Evolutionary conservation across 2,329 filamentous ascomycete species (phyloP).

Genomic region (Xylariaceae sp.): DNA sequence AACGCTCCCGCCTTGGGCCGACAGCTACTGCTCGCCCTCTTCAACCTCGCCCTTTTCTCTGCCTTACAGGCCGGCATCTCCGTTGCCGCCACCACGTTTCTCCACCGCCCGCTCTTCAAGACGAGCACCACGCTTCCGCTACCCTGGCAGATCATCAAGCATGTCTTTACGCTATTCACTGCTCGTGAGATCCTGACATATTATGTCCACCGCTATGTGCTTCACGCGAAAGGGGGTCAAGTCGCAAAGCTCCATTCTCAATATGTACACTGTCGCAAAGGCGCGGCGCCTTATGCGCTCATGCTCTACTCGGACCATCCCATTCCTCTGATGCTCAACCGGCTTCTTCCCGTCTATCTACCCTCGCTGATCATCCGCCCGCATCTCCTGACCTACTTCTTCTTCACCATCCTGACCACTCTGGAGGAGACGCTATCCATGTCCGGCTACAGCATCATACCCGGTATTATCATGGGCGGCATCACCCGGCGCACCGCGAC

Average conservation of each 20-base stretch:
- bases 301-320: constrained; percentile 66
- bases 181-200: constrained; percentile 62
- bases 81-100: constrained; percentile 29
- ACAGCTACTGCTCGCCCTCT: constrained; percentile 36
- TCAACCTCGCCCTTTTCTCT: constrained; percentile 42
- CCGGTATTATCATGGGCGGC: constrained; percentile 50
- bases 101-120: constrained; percentile 40
- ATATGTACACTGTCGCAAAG: constrained; percentile 46
- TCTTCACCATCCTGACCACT: constrained; percentile 59
- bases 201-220: constrained; percentile 64
- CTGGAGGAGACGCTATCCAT: constrained; percentile 63
- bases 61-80: constrained; percentile 39
- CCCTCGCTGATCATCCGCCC: constrained; percentile 62
- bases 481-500: constrained; percentile 40
- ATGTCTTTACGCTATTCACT: constrained; percentile 39
- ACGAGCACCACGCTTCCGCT: constrained; percentile 46
- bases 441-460: constrained; percentile 61
- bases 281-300: constrained; percentile 56
- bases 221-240: constrained; percentile 47
- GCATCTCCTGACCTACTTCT: constrained; percentile 68
- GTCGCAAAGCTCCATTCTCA: constrained; percentile 38
- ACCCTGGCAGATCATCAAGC: constrained; percentile 50
- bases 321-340: constrained; percentile 55
- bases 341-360: constrained; percentile 61
- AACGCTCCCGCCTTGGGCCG: constrained; percentile 29